A percentile compares a stretch with the other conserved stretches of the same genome.
phyloP scores from a whole-genome alignment of 2,329 filamentous ascomycete species.

The Alternaria ethzedia region DNA sequence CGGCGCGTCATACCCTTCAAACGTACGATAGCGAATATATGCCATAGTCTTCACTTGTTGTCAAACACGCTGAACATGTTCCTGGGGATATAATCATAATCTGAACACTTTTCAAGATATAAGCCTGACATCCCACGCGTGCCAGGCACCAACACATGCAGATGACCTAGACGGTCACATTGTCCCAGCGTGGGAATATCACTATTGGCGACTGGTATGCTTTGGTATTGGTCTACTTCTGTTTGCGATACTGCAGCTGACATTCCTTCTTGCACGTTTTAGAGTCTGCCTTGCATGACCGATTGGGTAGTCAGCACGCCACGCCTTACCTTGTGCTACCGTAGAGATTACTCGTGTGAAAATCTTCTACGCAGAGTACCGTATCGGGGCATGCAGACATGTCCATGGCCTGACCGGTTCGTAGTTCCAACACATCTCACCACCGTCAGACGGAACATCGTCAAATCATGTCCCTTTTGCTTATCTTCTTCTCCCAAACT shows the following conservation, averaged over 20 bases:
- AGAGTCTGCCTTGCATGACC: constrained; percentile 3
- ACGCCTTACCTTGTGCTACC: constrained; percentile 7
- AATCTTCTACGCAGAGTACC: neutral
- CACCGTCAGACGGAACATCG: neutral
- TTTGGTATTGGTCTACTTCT: neutral
- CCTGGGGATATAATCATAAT: too few relatives aligned
- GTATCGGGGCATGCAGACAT: neutral
- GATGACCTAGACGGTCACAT: constrained; percentile 41
- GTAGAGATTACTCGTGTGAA: constrained; percentile 3
- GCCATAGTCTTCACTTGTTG: constrained; percentile 26
- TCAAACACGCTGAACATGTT: neutral
- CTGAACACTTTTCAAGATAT: neutral
- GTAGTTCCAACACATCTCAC: neutral
- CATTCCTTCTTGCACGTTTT: neutral
- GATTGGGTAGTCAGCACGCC: constrained; percentile 7
- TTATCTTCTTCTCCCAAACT: constrained; percentile 45
- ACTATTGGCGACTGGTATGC: constrained; percentile 14
- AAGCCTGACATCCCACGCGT: neutral
- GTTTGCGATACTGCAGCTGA: constrained; percentile 6
- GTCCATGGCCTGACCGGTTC: neutral
- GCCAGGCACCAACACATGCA: constrained; percentile 24
- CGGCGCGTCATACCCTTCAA: constrained; percentile 39
- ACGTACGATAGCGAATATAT: constrained; percentile 44
- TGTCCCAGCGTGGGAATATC: constrained; percentile 29
- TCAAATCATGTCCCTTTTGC: neutral